phyloP scores from a whole-genome alignment of 108 stramenopile genomes.

The Fragilaria radians region DNA sequence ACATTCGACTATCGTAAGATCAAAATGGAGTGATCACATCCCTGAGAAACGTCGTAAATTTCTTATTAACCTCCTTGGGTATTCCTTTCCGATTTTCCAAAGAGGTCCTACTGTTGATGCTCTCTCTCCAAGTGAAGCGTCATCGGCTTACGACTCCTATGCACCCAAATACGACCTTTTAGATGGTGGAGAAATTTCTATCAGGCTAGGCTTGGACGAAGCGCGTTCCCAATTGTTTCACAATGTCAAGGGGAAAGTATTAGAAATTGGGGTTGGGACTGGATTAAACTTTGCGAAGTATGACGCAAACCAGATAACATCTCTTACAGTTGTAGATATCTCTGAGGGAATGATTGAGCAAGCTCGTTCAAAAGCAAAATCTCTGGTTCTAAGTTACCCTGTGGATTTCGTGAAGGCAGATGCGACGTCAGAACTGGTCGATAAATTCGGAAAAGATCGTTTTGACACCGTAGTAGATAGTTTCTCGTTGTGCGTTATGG shows the following conservation, averaged over 20 bases:
- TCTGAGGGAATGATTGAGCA: constrained; percentile 67
- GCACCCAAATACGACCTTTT: constrained; percentile 68
- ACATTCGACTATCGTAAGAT: no score
- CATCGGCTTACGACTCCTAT: constrained; percentile 60
- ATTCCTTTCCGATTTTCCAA: no score
- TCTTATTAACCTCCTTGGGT: no score
- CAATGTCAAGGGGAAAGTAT: constrained; percentile 54
- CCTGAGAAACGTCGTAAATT: no score
- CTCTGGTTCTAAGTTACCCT: constrained; percentile 14
- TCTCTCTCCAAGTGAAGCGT: constrained; percentile 57
- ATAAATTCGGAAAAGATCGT: constrained; percentile 37
- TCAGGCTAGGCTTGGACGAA: constrained; percentile 60
- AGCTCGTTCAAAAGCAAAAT: constrained; percentile 20
- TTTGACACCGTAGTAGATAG: constrained; percentile 87
- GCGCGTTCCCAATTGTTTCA: constrained; percentile 50
- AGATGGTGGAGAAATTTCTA: constrained; percentile 66
- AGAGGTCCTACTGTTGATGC: no score
- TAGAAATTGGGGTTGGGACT: constrained; percentile 85
- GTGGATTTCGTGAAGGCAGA: constrained; percentile 64
- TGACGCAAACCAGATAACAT: constrained; percentile 30
- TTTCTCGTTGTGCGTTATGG: constrained; percentile 81
- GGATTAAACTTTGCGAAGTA: constrained; percentile 74
- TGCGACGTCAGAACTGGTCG: constrained; percentile 59
- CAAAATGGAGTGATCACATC: no score
- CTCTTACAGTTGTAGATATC: constrained; percentile 73